Conservation (phyloP, 2,329 filamentous ascomycete genomes). For the Orbilia oligospora region DNA sequence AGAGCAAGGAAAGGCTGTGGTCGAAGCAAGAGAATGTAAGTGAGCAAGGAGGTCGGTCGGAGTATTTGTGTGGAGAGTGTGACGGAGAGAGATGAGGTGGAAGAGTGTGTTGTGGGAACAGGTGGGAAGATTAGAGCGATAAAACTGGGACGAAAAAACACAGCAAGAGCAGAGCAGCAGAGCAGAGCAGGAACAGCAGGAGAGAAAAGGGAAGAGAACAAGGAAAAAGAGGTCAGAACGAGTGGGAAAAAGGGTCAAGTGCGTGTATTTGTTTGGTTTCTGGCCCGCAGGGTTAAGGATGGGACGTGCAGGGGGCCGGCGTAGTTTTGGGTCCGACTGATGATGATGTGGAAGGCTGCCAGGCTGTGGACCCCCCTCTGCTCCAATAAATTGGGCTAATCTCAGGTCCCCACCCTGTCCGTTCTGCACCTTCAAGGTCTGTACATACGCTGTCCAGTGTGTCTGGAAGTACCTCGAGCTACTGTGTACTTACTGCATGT, state of each 20-base stretch:
- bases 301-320: conserved; percentile 33
- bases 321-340: conserved; percentile 54
- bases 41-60: conserved; percentile 37
- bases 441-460: too few species aligned
- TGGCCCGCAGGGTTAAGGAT: conserved; percentile 33
- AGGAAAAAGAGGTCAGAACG: conserved; percentile 56
- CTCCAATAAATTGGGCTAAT: conserved; percentile 54
- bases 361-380: conserved; percentile 33
- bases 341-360: conserved; percentile 30
- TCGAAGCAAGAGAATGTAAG: conserved; percentile 59
- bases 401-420: conserved; percentile 36
- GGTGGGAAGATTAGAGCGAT: conserved; percentile 65
- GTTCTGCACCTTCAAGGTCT: conserved; percentile 1
- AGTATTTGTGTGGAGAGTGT: conserved; percentile 68
- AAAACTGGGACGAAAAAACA: conserved; percentile 62
- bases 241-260: conserved; percentile 53
- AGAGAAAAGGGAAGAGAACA: conserved; percentile 58
- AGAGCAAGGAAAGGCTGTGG: conserved; percentile 62
- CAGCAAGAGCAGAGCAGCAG: conserved; percentile 27
- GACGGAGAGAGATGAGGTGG: conserved; percentile 64
- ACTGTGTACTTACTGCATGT: not conserved
- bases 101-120: conserved; percentile 62
- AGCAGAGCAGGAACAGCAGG: conserved; percentile 60
- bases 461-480: too few species aligned
- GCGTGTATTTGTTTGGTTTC: conserved; percentile 55